These are phyloP conservation scores for Corylus heterophylla DNA, from an alignment of 306 rosid genomes.

Conservation along the genomic window DNA sequence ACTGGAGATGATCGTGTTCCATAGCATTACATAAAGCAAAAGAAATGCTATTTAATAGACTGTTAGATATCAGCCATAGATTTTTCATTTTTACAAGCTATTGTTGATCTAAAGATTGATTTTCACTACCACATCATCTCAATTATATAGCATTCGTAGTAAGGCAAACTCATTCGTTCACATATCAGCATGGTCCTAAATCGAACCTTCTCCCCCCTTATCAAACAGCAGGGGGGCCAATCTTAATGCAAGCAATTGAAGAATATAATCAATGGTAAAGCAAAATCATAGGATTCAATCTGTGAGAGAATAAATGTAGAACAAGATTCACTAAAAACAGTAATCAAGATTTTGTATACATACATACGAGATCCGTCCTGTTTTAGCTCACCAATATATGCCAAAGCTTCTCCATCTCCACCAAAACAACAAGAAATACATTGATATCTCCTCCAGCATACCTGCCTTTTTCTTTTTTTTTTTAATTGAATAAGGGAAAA, in stretches of 20 bases:
- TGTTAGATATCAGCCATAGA: too few species aligned
- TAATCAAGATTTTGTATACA: constrained; percentile 31
- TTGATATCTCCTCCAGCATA: constrained; percentile 37
- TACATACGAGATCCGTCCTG: constrained; percentile 33
- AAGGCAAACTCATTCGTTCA: too few species aligned
- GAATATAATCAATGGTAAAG: background rate
- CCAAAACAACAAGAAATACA: constrained; percentile 30
- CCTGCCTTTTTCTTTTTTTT: too few species aligned
- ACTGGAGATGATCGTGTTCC: too few species aligned
- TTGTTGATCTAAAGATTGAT: too few species aligned
- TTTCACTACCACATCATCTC: too few species aligned
- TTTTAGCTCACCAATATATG: constrained; percentile 44
- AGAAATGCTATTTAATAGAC: too few species aligned
- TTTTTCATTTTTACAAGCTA: too few species aligned
- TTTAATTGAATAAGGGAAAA: too few species aligned
- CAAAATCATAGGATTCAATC: constrained; percentile 19
- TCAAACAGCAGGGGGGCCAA: background rate
- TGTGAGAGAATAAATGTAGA: constrained; percentile 24
- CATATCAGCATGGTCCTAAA: too few species aligned
- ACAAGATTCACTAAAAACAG: constrained; percentile 19
- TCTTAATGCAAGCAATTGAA: background rate
- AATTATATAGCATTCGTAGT: too few species aligned
- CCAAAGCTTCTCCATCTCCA: constrained; percentile 37
- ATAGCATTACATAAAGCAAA: too few species aligned
- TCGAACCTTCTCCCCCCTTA: background rate